These are phyloP conservation scores for Tetracladium marchalianum DNA, from an alignment of 495 filamentous ascomycete genomes.

Conservation along the genomic window DNA sequence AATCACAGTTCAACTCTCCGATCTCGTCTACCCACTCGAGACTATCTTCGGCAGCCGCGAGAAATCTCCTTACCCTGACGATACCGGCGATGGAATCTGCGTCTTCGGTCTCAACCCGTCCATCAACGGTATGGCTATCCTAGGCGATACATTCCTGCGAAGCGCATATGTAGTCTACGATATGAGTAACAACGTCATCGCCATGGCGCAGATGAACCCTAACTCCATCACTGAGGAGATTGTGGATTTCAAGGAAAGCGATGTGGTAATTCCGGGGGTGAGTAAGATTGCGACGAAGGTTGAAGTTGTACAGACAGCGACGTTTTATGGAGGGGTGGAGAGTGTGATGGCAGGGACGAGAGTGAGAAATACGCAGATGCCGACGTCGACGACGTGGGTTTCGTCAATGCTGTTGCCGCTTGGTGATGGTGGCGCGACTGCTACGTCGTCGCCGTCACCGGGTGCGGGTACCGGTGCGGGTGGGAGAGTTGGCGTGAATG, in stretches of 20 bases:
- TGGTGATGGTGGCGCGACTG: background rate
- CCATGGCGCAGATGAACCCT: slow-evolving; percentile 76
- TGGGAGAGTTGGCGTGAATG: background rate
- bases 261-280: slow-evolving; percentile 16
- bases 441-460: background rate
- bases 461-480: background rate
- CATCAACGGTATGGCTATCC: slow-evolving; percentile 23
- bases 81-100: slow-evolving; percentile 5
- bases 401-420: background rate
- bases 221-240: slow-evolving; percentile 49
- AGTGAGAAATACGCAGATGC: background rate
- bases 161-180: slow-evolving; percentile 94
- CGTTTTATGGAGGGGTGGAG: slow-evolving; percentile 1
- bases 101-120: slow-evolving; percentile 16
- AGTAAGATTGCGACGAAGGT: slow-evolving; percentile 27
- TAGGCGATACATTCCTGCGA: slow-evolving; percentile 86
- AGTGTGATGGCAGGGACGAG: background rate
- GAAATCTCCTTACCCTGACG: slow-evolving; percentile 14
- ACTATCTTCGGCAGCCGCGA: slow-evolving; percentile 17
- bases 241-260: slow-evolving; percentile 28
- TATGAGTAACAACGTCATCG: slow-evolving; percentile 72
- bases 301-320: slow-evolving; percentile 18
- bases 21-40: slow-evolving; percentile 59
- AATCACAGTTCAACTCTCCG: slow-evolving; percentile 60
- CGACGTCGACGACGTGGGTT: background rate